phyloP scores from a whole-genome alignment of 768 basidiomycete species.

The Russula lepida region DNA sequence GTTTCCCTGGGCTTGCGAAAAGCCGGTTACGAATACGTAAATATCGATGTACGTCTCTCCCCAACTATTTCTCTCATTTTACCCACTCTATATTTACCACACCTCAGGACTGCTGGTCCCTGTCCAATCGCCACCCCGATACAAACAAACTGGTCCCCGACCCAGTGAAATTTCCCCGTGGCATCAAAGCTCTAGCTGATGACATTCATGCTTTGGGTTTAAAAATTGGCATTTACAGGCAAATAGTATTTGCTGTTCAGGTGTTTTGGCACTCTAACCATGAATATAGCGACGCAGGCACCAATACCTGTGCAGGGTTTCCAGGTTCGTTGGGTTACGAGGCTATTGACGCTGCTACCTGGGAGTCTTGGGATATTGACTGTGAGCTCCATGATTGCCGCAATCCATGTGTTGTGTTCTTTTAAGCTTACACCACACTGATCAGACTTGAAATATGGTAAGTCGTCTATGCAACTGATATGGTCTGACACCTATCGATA shows the following conservation, averaged over 20 bases:
- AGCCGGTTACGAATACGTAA: slow-evolving; percentile 20
- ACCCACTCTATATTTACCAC: not conserved
- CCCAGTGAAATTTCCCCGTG: slow-evolving; percentile 45
- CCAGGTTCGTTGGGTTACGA: slow-evolving; percentile 50
- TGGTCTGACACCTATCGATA: not conserved
- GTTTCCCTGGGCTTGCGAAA: slow-evolving; percentile 14
- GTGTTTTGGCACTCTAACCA: not conserved
- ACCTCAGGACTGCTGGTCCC: slow-evolving; percentile 19
- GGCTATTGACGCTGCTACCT: slow-evolving; percentile 42
- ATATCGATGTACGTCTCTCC: slow-evolving; percentile 16
- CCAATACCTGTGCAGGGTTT: slow-evolving; percentile 43
- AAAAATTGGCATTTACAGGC: slow-evolving; percentile 46
- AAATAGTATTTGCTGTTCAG: slow-evolving; percentile 9
- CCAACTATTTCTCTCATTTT: not conserved
- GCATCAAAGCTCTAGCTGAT: slow-evolving; percentile 37
- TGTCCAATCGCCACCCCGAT: slow-evolving; percentile 21
- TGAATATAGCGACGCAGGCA: slow-evolving; percentile 41
- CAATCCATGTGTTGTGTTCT: too few species aligned
- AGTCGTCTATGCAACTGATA: not conserved
- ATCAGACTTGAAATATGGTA: slow-evolving; percentile 41
- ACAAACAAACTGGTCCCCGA: slow-evolving; percentile 41
- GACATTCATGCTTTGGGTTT: slow-evolving; percentile 41
- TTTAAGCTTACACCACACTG: not conserved
- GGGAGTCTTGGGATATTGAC: slow-evolving; percentile 46
- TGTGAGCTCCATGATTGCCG: slow-evolving; percentile 23